These are phyloP conservation scores for Zygoascus biomembranicola DNA, from an alignment of 805 yeast species.

Conservation along the genomic window DNA sequence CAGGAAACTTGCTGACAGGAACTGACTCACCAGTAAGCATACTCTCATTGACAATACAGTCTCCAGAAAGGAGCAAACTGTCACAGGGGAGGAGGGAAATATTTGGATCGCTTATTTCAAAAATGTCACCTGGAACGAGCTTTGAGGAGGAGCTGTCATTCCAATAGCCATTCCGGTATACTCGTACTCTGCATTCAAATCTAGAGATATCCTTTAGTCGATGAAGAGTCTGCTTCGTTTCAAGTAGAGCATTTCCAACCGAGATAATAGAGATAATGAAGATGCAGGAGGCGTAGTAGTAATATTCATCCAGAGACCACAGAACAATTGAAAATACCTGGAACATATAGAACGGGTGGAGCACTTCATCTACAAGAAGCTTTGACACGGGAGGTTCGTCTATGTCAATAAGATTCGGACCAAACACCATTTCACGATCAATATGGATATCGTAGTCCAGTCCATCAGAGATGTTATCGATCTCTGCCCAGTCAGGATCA, in stretches of 20 bases:
- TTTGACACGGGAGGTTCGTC: conserved; percentile 59
- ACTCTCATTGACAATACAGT: conserved; percentile 93
- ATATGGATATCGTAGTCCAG: conserved; percentile 59
- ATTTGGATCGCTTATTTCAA: conserved; percentile 83
- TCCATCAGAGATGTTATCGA: conserved; percentile 47
- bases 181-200: conserved; percentile 75
- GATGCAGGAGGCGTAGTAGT: conserved; percentile 89
- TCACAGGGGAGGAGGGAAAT: conserved; percentile 77
- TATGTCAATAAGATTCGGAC: conserved; percentile 64
- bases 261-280: conserved; percentile 78
- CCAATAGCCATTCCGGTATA: conserved; percentile 92
- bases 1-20: conserved; percentile 78
- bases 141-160: conserved; percentile 65
- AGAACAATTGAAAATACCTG: conserved; percentile 86
- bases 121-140: conserved; percentile 92
- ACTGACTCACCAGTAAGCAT: conserved; percentile 98
- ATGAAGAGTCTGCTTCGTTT: conserved; percentile 66
- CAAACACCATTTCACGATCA: conserved; percentile 68
- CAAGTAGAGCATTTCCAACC: conserved; percentile 71
- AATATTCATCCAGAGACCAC: conserved; percentile 90
- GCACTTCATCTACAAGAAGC: conserved; percentile 73
- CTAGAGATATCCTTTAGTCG: conserved; percentile 67
- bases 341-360: conserved; percentile 93
- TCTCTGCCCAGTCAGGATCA: conserved; percentile 66
- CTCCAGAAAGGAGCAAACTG: conserved; percentile 79